Evolutionary conservation across 2,329 filamentous ascomycete genomes (phyloP), one percentile per base, ranked within the genome.

Genomic region (Amesomyces nigricolor): DNA sequence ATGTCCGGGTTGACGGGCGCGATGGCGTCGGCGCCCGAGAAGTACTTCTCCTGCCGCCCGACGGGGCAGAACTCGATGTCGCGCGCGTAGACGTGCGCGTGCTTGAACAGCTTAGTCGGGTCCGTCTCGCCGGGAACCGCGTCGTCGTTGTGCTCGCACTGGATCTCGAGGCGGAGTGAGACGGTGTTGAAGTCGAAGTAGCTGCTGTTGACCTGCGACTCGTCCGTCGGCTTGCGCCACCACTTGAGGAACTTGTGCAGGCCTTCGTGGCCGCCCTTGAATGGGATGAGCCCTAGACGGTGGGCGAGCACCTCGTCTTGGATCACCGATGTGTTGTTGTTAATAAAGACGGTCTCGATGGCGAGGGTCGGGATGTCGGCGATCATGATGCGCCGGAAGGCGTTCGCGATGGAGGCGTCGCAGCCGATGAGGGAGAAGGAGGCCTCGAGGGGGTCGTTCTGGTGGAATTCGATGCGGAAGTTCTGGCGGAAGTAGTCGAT

Each of bases 321-420:
- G 66, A 99, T 94, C 37, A 99, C 91, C 5, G 90, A 96, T 49
- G 92, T 97, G 78, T 99, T 99, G 78, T 96, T 95, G 70, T 89
- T 82, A 61, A 97, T 85, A 74, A 88, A 99, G 69, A 95, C 89
- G 60, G 85, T 86, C 77, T 99, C 94, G 66, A 99, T 91, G 63
- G 95, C 94, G 45, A 99, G 81, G 2, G 91, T 94, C 16, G 92
- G 91, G 51, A 99, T 88, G 76, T 99, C 95, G 63, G 92, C 82
- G 71, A 99, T 87, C 66, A 97, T 81, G 66, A 97, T 97, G 65
- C 94, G 90, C 58, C 94, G 91, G 78, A 97, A 96, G 67, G 95
- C 94, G 71, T 99, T 99, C 67, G 94, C 90, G 69, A 99, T 85
- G 53, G 90, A 86, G 66, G 94, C 91, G 70, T 99, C 94, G 65